A percentile compares a stretch with the other conserved stretches of the same genome.
Conservation (phyloP, 352 stramenopile genomes). For the Aphanomyces astaci region DNA sequence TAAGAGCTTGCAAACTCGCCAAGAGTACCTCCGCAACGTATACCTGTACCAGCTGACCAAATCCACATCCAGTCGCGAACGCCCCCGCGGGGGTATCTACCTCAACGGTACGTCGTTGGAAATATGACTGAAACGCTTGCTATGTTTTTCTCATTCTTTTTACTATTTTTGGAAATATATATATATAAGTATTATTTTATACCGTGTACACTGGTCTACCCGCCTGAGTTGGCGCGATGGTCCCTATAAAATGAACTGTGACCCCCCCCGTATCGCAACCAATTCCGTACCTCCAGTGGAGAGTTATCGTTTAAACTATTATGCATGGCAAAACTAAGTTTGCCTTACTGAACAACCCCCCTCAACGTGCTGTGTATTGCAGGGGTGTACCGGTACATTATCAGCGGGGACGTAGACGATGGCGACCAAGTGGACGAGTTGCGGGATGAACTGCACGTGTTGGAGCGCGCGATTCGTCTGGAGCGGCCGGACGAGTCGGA, state of each 20-base stretch:
- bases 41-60: conserved; percentile 45
- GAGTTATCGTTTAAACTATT: no score
- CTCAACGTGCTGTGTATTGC: not conserved
- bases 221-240: no score
- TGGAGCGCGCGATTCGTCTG: conserved; percentile 39
- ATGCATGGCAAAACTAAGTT: no score
- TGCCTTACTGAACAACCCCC: no score
- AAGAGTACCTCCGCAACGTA: conserved; percentile 48
- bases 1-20: conserved; percentile 14
- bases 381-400: conserved; percentile 53
- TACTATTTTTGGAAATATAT: no score
- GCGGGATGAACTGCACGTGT: conserved; percentile 44
- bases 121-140: no score
- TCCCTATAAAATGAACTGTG: no score
- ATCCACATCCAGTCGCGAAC: conserved; percentile 24
- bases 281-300: no score
- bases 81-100: conserved; percentile 48
- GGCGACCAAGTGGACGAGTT: conserved; percentile 65
- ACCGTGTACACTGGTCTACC: no score
- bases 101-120: conserved; percentile 46
- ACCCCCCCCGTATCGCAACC: no score
- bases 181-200: no score
- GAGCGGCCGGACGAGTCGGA: conserved; percentile 25
- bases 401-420: conserved; percentile 59
- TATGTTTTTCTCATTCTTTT: no score